Base-by-base conservation (phyloP, 257 asterid species). In the Solanum sitiens region DNA sequence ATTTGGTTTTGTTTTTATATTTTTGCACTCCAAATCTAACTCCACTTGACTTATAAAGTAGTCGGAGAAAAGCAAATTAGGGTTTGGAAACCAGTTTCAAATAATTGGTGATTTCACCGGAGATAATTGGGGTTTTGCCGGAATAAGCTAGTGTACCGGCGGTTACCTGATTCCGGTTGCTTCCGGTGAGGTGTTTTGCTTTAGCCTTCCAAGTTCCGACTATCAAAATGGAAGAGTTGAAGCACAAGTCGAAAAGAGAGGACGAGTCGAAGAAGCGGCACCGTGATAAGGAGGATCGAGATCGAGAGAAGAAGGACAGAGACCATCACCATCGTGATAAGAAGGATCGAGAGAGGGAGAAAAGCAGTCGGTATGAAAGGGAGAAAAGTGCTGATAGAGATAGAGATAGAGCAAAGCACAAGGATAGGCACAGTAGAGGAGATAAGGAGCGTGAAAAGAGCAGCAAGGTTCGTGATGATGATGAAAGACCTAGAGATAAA, bases 241-340 rank as follows among this genome's bases (percentile, higher is more conserved):
- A 85, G 73, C 37, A 44, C 67, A 89, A 89, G 76, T 53, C 84
- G 84, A 61, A 87, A 33, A 75, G 76, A 61, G 87, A 63, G 82
- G 92, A 80, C 59, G 71, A 84, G 7, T 50, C 83, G 56, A 87
- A 86, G 89, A 89, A 86, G 72, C 89, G 90, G 35, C 85, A 86
- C 76, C 83, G 90, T n/a, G 91, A 87, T 6, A 87, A 67, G 3
- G 87, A 87, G 86, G 92, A 86, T 82, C 84, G 87, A 73, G 87
- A 86, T 27, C 89, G 88, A 5, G 91, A 85, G 25, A 86, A 84
- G 73, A 80, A 23, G 86, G 90, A 88, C 23, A 77, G 67, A 50
- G 83, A 87, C 9, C 84, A 67, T 35, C 47, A 80, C 14, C 65
- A 77, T 44, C 84, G 84, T 45, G 87, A 86, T 59, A 80, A 86